Conservation (phyloP, 345 rosid species). For the Salix dunnii region DNA sequence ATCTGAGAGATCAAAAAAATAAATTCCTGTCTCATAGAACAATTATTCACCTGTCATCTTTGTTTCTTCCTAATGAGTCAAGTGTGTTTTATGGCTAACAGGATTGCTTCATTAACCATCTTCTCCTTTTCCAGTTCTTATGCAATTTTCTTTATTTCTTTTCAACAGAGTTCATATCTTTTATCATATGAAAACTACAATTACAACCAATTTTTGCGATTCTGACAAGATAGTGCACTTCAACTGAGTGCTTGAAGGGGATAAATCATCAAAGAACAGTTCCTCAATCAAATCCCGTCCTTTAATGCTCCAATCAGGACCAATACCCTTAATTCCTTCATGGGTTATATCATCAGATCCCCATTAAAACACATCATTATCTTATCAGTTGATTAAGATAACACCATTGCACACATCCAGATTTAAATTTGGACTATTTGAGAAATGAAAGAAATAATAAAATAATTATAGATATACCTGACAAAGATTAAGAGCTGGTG, state of each 20-base stretch:
- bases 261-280: background rate
- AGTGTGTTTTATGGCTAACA: background rate
- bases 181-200: too few species aligned
- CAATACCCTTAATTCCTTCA: too few species aligned
- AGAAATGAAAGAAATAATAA: background rate
- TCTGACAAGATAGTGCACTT: too few species aligned
- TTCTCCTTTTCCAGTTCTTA: background rate
- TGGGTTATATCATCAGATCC: too few species aligned
- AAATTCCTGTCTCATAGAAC: background rate
- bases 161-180: too few species aligned
- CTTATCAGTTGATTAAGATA: too few species aligned
- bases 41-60: background rate
- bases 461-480: slow-evolving; percentile 43
- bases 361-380: too few species aligned
- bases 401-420: background rate
- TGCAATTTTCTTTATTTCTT: too few species aligned
- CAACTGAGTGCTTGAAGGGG: too few species aligned
- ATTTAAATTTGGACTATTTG: background rate
- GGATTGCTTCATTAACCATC: background rate
- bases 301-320: background rate
- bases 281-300: background rate
- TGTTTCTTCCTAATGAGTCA: background rate
- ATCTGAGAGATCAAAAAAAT: background rate
- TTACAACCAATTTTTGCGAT: too few species aligned
- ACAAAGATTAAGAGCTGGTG: slow-evolving; percentile 46